These are phyloP conservation scores for Diaporthe velutina DNA, from an alignment of 2,329 filamentous ascomycete species.

Conservation along the genomic window DNA sequence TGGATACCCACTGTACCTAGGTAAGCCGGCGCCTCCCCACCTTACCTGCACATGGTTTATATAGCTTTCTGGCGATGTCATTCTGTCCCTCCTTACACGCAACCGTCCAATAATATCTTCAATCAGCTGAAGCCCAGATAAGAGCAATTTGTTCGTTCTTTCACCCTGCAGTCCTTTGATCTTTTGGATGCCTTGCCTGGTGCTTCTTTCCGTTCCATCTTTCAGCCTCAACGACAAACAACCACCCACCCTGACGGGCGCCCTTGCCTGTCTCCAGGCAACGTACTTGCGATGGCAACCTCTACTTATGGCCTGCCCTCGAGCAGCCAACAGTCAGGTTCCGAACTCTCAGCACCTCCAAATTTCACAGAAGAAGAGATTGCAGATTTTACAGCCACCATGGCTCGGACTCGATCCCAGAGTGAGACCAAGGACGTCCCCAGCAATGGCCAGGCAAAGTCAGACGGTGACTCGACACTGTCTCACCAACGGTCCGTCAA, in stretches of 20 bases:
- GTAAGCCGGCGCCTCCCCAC: too few relatives aligned
- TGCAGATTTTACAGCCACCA: constrained; percentile 17
- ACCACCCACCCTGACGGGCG: not conserved
- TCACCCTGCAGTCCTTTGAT: not conserved
- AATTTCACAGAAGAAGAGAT: constrained; percentile 17
- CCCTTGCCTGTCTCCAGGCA: not conserved
- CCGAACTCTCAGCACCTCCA: constrained; percentile 34
- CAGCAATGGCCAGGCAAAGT: not conserved
- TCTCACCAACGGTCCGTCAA: not conserved
- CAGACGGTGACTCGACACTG: not conserved
- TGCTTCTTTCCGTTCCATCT: not conserved
- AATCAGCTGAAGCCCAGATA: not conserved
- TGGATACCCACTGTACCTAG: too few relatives aligned
- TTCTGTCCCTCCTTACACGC: too few relatives aligned
- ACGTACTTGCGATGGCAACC: constrained; percentile 17
- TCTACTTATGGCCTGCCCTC: constrained; percentile 9
- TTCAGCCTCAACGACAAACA: not conserved
- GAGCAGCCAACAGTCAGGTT: constrained; percentile 32
- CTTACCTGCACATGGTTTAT: too few relatives aligned
- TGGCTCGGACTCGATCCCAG: constrained; percentile 11
- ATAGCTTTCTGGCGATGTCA: not conserved
- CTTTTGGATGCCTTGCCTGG: not conserved
- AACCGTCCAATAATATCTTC: not conserved
- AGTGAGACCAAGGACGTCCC: not conserved
- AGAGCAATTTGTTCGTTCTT: not conserved